Conservation (phyloP, 1,139 yeast species). For the Sugiyamaella xylanicola region DNA sequence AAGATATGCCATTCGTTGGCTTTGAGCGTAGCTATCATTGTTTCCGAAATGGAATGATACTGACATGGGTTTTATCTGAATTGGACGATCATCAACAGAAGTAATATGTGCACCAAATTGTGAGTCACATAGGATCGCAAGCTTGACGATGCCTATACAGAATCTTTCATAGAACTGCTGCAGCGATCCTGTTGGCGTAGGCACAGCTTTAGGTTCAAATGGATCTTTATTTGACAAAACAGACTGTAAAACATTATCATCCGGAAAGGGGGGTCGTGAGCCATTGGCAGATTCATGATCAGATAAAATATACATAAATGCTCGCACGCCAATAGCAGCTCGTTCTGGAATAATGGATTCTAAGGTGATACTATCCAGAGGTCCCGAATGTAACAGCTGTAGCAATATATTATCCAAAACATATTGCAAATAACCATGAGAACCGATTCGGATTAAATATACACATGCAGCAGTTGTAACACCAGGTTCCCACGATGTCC, state of each 20-base stretch:
- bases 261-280: slow-evolving; percentile 23
- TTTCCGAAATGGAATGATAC: slow-evolving; percentile 54
- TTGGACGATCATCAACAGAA: slow-evolving; percentile 28
- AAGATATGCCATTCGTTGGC: slow-evolving; percentile 45
- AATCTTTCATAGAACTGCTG: slow-evolving; percentile 67
- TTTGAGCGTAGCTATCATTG: slow-evolving; percentile 45
- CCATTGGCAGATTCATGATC: slow-evolving; percentile 45
- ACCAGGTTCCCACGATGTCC: slow-evolving; percentile 60
- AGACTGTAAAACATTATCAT: slow-evolving; percentile 12
- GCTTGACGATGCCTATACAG: slow-evolving; percentile 59
- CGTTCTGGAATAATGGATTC: slow-evolving; percentile 73
- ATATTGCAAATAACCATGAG: slow-evolving; percentile 76
- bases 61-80: slow-evolving; percentile 40
- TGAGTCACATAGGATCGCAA: slow-evolving; percentile 62
- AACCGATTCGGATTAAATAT: slow-evolving; percentile 72
- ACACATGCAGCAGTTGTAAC: slow-evolving; percentile 63
- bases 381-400: slow-evolving; percentile 55
- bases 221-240: slow-evolving; percentile 1
- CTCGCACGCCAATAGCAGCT: slow-evolving; percentile 64
- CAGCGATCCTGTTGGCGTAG: slow-evolving; percentile 33
- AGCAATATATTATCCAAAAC: slow-evolving; percentile 75
- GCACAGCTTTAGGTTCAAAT: slow-evolving; percentile 17
- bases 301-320: slow-evolving; percentile 68
- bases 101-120: slow-evolving; percentile 37
- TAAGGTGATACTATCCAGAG: slow-evolving; percentile 51